phyloP scores from a whole-genome alignment of 2,329 filamentous ascomycete species.

The Exophiala spinifera region DNA sequence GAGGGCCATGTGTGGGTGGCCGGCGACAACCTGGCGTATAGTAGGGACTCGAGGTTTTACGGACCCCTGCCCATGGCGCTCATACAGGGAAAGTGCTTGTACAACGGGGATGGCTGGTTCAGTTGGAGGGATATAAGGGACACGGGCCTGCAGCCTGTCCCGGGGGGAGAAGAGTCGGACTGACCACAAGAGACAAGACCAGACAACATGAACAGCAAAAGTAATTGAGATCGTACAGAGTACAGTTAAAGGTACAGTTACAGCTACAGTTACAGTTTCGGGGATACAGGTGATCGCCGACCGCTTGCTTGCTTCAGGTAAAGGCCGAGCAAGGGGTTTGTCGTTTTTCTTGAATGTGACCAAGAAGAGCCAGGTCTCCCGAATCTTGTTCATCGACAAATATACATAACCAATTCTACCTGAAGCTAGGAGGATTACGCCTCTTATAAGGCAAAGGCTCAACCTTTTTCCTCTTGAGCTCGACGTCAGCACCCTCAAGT shows the following conservation, averaged over 20 bases:
- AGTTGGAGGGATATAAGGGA: conserved; percentile 22
- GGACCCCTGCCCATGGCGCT: conserved; percentile 83
- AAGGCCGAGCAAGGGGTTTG: no score
- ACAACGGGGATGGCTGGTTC: conserved; percentile 25
- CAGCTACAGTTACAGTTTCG: no score
- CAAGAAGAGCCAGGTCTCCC: conserved; percentile 32
- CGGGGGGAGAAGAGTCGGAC: no score
- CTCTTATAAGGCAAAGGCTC: conserved; percentile 65
- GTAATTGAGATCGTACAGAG: conserved; percentile 20
- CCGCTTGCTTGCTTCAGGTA: no score
- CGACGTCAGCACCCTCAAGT: conserved; percentile 72
- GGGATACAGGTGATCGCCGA: no score
- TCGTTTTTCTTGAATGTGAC: no score
- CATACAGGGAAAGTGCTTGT: conserved; percentile 67
- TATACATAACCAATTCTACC: conserved; percentile 31
- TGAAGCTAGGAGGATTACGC: conserved; percentile 49
- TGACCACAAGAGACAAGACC: no score
- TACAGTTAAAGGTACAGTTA: no score
- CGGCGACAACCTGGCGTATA: conserved; percentile 82
- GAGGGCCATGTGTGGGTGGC: conserved; percentile 87
- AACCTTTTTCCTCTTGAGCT: conserved; percentile 78
- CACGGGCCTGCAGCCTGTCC: conserved; percentile 11
- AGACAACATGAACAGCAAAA: no score
- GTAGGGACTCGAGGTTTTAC: conserved; percentile 80
- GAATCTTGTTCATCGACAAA: conserved; percentile 28